Conservation (phyloP, 2,329 filamentous ascomycete genomes). For the Colletotrichum gigasporum region DNA sequence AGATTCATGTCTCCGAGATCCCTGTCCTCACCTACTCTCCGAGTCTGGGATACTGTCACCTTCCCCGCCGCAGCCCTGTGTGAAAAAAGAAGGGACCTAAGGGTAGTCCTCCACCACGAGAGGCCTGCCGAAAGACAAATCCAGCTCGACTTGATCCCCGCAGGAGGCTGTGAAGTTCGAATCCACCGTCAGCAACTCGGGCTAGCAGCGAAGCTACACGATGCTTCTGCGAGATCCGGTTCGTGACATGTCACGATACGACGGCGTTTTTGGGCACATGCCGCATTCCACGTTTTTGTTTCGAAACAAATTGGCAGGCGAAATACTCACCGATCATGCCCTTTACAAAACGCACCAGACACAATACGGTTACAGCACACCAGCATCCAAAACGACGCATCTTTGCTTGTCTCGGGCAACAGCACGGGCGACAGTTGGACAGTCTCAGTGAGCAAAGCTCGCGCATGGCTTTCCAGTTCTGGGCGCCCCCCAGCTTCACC, state of each 20-base stretch:
- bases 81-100: slow-evolving; percentile 26
- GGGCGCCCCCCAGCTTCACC: slow-evolving; percentile 6
- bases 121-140: slow-evolving; percentile 19
- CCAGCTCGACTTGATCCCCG: slow-evolving; percentile 8
- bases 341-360: not conserved
- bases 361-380: too few relatives aligned
- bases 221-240: slow-evolving; percentile 13
- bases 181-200: slow-evolving; percentile 6
- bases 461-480: slow-evolving; percentile 10
- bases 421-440: not conserved
- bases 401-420: not conserved
- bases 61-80: slow-evolving; percentile 27
- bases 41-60: slow-evolving; percentile 5
- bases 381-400: too few relatives aligned
- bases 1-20: slow-evolving; percentile 17
- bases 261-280: slow-evolving; percentile 1
- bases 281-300: slow-evolving; percentile 13
- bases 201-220: not conserved
- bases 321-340: not conserved
- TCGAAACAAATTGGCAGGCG: not conserved
- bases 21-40: slow-evolving; percentile 10
- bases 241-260: not conserved
- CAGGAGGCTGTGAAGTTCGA: slow-evolving; percentile 9
- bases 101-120: slow-evolving; percentile 22
- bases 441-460: not conserved